These are phyloP conservation scores for Sicyos edulis DNA, from an alignment of 306 rosid species.

Conservation along the genomic window DNA sequence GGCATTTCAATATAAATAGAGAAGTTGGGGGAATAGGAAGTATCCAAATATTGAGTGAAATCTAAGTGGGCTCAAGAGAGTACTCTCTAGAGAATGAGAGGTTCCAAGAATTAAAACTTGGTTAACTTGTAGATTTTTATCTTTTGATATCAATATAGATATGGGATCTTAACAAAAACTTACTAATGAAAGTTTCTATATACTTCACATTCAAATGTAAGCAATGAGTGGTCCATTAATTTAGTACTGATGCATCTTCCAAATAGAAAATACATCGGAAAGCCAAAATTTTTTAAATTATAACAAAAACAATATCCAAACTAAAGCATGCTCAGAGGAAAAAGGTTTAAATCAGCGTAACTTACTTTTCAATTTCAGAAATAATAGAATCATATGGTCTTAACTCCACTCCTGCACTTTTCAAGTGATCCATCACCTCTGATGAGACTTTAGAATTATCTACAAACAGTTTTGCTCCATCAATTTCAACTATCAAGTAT, in stretches of 20 bases:
- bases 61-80: too few species aligned
- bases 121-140: too few species aligned
- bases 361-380: slow-evolving; percentile 69
- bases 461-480: slow-evolving; percentile 67
- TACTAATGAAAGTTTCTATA: neutral
- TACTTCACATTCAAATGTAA: slow-evolving; percentile 13
- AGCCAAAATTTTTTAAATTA: neutral
- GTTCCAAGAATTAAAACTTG: too few species aligned
- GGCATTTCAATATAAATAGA: too few species aligned
- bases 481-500: slow-evolving; percentile 77
- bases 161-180: too few species aligned
- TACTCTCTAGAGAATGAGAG: too few species aligned
- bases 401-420: slow-evolving; percentile 61
- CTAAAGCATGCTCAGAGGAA: neutral
- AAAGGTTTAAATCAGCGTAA: slow-evolving; percentile 4
- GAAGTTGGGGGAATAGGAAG: too few species aligned
- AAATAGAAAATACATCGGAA: neutral
- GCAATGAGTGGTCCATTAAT: neutral
- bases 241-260: neutral
- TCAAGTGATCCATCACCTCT: slow-evolving; percentile 82
- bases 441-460: slow-evolving; percentile 60
- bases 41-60: too few species aligned
- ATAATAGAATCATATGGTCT: slow-evolving; percentile 70
- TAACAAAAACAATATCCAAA: neutral
- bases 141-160: too few species aligned